phyloP scores from a whole-genome alignment of 257 asterid species.

The Solanum dulcamara region DNA sequence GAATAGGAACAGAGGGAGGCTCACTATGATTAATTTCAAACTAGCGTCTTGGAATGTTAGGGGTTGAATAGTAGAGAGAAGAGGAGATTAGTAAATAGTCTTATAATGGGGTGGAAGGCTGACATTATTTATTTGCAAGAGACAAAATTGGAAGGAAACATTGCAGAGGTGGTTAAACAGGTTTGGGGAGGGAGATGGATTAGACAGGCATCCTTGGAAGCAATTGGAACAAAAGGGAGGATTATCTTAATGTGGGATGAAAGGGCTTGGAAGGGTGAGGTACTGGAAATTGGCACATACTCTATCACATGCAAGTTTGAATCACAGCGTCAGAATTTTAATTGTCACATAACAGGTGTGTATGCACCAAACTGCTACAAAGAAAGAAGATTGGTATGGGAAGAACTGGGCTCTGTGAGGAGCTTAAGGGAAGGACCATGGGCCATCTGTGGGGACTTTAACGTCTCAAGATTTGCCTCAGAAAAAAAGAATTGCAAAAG shows the following conservation, averaged over 20 bases:
- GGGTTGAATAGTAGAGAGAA: neutral
- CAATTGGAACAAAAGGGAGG: neutral
- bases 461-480: neutral
- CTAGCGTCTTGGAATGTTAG: neutral
- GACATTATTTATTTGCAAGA: neutral
- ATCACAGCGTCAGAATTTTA: neutral
- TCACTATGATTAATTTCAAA: neutral
- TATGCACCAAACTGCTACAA: neutral
- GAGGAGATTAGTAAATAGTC: neutral
- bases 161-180: neutral
- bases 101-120: neutral
- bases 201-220: neutral
- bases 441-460: neutral
- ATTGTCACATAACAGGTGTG: neutral
- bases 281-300: neutral
- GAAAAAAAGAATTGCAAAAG: neutral
- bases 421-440: neutral
- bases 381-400: neutral
- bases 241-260: neutral
- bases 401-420: neutral
- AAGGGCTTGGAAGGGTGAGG: neutral
- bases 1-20: neutral
- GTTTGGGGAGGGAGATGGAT: neutral
- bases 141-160: neutral
- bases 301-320: neutral